Conservation (phyloP, 169 alveolate genomes). For the Plasmodium malariae region DNA sequence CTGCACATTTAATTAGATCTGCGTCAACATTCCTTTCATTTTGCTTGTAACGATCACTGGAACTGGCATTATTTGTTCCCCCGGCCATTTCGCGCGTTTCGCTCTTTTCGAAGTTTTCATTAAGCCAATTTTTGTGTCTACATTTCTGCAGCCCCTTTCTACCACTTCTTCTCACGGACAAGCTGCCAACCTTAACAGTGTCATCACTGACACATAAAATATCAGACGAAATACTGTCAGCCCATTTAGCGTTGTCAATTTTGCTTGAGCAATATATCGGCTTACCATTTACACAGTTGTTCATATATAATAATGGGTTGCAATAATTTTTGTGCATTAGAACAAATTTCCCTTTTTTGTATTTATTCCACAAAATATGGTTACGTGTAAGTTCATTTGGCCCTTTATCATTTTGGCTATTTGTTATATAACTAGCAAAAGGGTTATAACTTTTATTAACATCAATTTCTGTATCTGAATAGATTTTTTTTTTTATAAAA, state of each 20-base stretch:
- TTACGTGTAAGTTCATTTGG: no score
- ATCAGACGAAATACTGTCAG: background rate
- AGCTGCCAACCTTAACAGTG: background rate
- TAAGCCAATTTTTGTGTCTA: no score
- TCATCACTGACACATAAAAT: background rate
- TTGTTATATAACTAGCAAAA: slow-evolving; percentile 1
- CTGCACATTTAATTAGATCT: background rate
- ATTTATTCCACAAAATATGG: background rate
- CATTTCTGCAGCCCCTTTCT: no score
- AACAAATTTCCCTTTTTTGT: background rate
- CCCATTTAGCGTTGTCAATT: no score
- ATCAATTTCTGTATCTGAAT: slow-evolving; percentile 34
- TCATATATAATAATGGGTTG: background rate
- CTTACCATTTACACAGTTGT: background rate
- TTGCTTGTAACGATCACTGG: background rate
- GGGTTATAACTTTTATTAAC: background rate
- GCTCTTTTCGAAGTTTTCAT: background rate
- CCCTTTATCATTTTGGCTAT: background rate
- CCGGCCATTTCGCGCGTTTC: background rate
- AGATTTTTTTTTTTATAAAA: slow-evolving; percentile 16
- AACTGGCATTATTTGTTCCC: background rate
- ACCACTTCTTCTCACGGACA: no score
- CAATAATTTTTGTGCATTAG: background rate
- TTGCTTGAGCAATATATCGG: background rate
- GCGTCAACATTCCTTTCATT: background rate